Base-by-base conservation (phyloP, 179 eudicot species). In the Drosera spatulata region DNA sequence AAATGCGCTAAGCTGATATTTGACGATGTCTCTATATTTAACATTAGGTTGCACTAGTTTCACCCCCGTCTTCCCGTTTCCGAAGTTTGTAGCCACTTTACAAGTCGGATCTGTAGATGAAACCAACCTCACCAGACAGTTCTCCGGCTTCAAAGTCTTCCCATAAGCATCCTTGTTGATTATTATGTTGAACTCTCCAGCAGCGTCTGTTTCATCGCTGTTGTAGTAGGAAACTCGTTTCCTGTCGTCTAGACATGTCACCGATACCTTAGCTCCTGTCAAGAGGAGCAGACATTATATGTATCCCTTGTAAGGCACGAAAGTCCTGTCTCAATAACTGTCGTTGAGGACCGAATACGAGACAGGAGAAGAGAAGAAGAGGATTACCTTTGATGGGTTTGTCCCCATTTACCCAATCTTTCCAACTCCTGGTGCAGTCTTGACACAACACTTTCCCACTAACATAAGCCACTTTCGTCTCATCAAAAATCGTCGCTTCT, bases 391-490 rank as follows among this genome's bases (percentile, higher is more conserved):
- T 73, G 69, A 87, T 77, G 53, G 91, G 95, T 13, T 69, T 79
- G 59, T 68, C 68, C 41, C 79, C 91, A 9, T 72, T 50, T 39
- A 76, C 76, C 91, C 91, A 87, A 59, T 80, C 85, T 47, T 79
- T 79, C 85, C 85, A 87, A 50, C 75, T 70, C 53, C 74, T 50
- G 46, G 76, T 63, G 71, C 95, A 85, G 53, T 87, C 91, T 58
- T 85, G 95, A 74, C 91, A 87, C 67, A 77, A 66, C 15, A 87
- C 86, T 54, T 77, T 80, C 9, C 95, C 95, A 41, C 79, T 78
- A 37, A 87, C 84, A 62, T 81, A 77, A 7, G 85, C 66, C 38
- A 83, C 76, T n/a, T 64, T 55, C 14, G 38, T 55, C 49, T 67
- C 78, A 49, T 61, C 69, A 42, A 41, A 64, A 45, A 22, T 22